phyloP scores from a whole-genome alignment of 139 green algal genomes.

The Edaphochlamys debaryana region DNA sequence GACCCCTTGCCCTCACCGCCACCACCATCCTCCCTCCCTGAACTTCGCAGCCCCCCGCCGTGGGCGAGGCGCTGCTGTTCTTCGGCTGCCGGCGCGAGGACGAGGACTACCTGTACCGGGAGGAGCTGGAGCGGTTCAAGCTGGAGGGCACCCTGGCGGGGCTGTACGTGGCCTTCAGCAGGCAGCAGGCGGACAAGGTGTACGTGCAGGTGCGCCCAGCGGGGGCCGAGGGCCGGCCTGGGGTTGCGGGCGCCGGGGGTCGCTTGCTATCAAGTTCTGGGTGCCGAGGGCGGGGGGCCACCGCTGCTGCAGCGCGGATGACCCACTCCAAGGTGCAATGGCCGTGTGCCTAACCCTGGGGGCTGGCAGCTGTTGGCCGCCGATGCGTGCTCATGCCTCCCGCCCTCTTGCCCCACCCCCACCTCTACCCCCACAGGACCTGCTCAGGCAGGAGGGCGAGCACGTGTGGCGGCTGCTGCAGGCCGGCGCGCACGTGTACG shows the following conservation, averaged over 20 bases:
- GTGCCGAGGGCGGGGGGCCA: too few species aligned
- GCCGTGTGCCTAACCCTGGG: too few species aligned
- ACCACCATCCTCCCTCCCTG: too few species aligned
- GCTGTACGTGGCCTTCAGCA: constrained; percentile 85
- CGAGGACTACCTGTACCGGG: constrained; percentile 88
- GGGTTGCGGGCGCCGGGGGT: too few species aligned
- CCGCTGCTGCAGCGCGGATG: too few species aligned
- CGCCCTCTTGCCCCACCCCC: too few species aligned
- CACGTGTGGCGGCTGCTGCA: constrained; percentile 69
- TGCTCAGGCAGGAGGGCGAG: constrained; percentile 69
- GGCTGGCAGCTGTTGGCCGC: too few species aligned
- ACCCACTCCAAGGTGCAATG: too few species aligned
- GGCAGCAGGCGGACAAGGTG: constrained; percentile 58
- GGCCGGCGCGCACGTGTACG: constrained; percentile 74
- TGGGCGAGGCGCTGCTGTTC: constrained; percentile 79
- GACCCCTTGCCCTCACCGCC: too few species aligned
- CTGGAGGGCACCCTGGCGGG: constrained; percentile 76
- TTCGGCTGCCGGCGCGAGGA: constrained; percentile 84
- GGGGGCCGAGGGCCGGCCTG: too few species aligned
- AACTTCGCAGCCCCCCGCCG: neutral
- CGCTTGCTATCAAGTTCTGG: too few species aligned
- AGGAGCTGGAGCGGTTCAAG: constrained; percentile 73
- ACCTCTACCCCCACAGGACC: constrained; percentile 75
- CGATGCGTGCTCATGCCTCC: too few species aligned
- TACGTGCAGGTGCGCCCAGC: constrained; percentile 47